Conservation (phyloP, 176 grass and related monocot genomes). For the Secale cereale region DNA sequence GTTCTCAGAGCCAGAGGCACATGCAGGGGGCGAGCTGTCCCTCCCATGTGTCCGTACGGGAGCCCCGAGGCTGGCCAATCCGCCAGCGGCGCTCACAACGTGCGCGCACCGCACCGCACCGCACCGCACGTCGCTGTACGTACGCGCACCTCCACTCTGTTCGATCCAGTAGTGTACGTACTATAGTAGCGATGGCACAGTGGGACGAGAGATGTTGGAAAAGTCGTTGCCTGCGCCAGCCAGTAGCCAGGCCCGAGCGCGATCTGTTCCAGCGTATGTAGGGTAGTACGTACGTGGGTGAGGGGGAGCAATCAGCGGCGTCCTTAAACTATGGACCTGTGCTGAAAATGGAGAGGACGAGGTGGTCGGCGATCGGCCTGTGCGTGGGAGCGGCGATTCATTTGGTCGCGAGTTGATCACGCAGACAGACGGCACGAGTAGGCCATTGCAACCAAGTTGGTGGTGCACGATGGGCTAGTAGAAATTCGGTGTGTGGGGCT, state of each 20-base stretch:
- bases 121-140: neutral
- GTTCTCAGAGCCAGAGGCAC: neutral
- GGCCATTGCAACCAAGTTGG: no score
- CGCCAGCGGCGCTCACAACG: neutral
- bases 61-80: neutral
- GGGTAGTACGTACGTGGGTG: neutral
- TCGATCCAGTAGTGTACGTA: neutral
- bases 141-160: neutral
- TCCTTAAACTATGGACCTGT: neutral
- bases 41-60: neutral
- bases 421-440: neutral
- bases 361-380: neutral
- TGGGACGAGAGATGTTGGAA: neutral
- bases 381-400: neutral
- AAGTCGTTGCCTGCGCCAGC: neutral
- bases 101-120: no score
- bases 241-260: neutral
- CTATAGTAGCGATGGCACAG: neutral
- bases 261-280: neutral
- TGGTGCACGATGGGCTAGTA: neutral
- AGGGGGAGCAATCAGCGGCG: neutral
- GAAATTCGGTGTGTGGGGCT: neutral
- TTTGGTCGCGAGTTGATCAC: neutral
- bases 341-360: neutral
- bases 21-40: neutral